Conservation (phyloP, 768 basidiomycete species). For the button mushroom (Agaricus bisporus) region DNA sequence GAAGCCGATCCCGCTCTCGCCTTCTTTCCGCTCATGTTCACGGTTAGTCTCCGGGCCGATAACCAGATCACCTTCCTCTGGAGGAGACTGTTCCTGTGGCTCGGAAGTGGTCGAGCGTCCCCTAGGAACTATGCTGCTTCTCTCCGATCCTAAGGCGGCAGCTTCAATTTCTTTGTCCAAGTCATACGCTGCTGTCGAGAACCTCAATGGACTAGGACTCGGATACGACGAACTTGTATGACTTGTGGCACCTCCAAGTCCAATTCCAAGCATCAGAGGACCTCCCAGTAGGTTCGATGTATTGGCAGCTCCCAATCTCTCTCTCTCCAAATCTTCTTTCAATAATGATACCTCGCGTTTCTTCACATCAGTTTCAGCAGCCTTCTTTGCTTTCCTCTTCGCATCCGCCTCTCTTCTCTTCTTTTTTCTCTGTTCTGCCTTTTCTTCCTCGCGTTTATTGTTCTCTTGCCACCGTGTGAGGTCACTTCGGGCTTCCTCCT, state of each 20-base stretch:
- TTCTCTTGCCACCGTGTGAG: conserved; percentile 29
- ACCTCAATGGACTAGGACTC: conserved; percentile 38
- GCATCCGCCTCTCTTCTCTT: conserved; percentile 39
- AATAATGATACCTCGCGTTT: conserved; percentile 4
- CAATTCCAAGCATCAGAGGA: not conserved
- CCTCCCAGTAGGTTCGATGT: not conserved
- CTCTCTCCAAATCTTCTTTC: conserved; percentile 1
- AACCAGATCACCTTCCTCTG: not conserved
- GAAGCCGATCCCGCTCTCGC: conserved; percentile 25
- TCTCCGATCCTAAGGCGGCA: conserved; percentile 4
- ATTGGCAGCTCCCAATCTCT: not conserved
- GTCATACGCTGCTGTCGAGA: conserved; percentile 30
- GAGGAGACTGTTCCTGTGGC: not conserved
- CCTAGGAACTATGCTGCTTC: not conserved
- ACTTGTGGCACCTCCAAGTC: not conserved
- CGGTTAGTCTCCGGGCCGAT: conserved; percentile 6
- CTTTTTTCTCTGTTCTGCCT: conserved; percentile 39
- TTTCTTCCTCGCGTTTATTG: conserved; percentile 41
- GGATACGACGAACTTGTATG: conserved; percentile 18
- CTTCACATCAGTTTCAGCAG: not conserved
- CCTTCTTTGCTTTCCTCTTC: conserved; percentile 19
- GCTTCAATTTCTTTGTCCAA: conserved; percentile 9
- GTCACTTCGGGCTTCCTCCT: conserved; percentile 54
- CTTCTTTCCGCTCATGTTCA: conserved; percentile 9
- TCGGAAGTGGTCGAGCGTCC: conserved; percentile 1